Percentiles rank a stretch among this genome's conserved stretches.
These are phyloP conservation scores for Penicillium sumatraense DNA, from an alignment of 2,329 filamentous ascomycete species.

Conservation along the genomic window DNA sequence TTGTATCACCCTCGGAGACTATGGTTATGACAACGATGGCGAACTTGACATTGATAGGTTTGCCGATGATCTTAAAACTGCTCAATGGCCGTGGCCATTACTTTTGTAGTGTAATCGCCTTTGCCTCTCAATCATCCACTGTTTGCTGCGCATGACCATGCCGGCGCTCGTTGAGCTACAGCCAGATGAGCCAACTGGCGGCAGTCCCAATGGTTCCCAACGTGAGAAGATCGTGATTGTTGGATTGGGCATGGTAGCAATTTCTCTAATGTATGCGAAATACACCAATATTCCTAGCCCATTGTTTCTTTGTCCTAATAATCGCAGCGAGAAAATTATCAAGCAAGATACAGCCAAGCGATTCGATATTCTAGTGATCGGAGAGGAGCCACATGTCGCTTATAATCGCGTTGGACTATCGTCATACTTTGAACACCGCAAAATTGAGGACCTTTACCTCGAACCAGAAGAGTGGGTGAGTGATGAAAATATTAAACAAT, in stretches of 20 bases:
- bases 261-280: constrained; percentile 76
- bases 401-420: constrained; percentile 92
- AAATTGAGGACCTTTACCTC: constrained; percentile 85
- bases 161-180: constrained; percentile 35
- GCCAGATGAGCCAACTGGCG: constrained; percentile 26
- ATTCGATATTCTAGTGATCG: constrained; percentile 83
- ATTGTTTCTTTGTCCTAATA: constrained; percentile 10
- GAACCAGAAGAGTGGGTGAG: constrained; percentile 81
- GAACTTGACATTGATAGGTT: background rate
- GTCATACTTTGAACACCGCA: constrained; percentile 83
- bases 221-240: constrained; percentile 77
- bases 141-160: constrained; percentile 24
- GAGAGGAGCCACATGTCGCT: constrained; percentile 83
- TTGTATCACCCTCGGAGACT: background rate
- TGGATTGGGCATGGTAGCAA: constrained; percentile 88
- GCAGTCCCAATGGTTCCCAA: constrained; percentile 12
- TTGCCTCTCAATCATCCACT: background rate
- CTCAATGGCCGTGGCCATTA: constrained; percentile 9
- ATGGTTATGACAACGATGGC: background rate
- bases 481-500: background rate
- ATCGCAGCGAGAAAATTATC: constrained; percentile 77
- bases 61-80: constrained; percentile 12
- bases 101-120: background rate
- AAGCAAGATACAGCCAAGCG: constrained; percentile 80
- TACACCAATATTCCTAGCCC: background rate